Percentiles rank a stretch among this genome's conserved stretches.
Conservation (phyloP, 176 grass and related monocot species). For the Tillandsia fasciculata region DNA sequence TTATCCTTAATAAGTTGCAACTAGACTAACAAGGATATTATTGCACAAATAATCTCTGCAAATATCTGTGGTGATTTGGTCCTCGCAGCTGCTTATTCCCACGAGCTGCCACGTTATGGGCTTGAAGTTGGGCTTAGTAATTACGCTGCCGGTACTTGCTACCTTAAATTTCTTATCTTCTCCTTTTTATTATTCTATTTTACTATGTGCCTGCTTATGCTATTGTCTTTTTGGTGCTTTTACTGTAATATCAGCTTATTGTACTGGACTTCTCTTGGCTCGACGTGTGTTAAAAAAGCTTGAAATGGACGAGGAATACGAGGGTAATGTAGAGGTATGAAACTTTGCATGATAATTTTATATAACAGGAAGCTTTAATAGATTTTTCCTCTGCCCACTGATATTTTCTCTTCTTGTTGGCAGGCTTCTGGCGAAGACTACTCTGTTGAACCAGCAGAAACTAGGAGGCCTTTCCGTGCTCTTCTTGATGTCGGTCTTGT, state of each 20-base stretch:
- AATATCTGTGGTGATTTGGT: slow-evolving; percentile 50
- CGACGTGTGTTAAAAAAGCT: slow-evolving; percentile 44
- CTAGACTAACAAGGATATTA: slow-evolving; percentile 55
- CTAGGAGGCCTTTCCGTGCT: slow-evolving; percentile 57
- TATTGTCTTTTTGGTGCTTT: neutral
- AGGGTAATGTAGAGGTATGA: slow-evolving; percentile 48
- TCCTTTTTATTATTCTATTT: neutral
- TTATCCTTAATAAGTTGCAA: slow-evolving; percentile 15
- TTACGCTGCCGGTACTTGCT: slow-evolving; percentile 42
- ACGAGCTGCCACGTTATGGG: slow-evolving; percentile 51
- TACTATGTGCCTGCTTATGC: neutral
- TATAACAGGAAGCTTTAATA: neutral
- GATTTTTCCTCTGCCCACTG: neutral
- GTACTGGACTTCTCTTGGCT: slow-evolving; percentile 63
- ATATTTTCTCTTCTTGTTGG: neutral
- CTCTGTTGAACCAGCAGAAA: slow-evolving; percentile 39
- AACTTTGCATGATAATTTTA: neutral
- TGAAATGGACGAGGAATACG: slow-evolving; percentile 47
- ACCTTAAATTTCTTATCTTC: neutral
- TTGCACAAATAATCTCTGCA: slow-evolving; percentile 41
- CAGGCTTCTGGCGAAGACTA: slow-evolving; percentile 57
- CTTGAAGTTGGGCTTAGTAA: slow-evolving; percentile 66
- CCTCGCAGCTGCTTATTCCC: slow-evolving; percentile 51
- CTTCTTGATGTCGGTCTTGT: slow-evolving; percentile 64
- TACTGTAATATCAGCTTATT: slow-evolving; percentile 35